Evolutionary conservation across 2,329 filamentous ascomycete species (phyloP).

Genomic region (Colletotrichum plurivorum): DNA sequence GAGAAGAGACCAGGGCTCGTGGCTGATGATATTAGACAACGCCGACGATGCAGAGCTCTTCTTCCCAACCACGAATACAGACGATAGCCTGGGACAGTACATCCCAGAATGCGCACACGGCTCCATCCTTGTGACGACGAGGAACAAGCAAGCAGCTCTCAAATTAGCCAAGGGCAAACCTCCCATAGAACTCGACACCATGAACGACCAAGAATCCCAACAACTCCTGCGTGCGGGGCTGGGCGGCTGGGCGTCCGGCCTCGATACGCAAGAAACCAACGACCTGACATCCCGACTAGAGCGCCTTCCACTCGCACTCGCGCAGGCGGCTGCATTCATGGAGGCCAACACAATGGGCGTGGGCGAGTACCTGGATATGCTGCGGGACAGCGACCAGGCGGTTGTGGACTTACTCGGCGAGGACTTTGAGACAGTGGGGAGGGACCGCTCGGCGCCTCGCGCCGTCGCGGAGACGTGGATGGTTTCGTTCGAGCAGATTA

Average conservation of each 20-base stretch:
- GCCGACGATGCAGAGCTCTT: constrained; percentile 29
- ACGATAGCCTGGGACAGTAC: constrained; percentile 29
- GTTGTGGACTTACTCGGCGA: constrained; percentile 46
- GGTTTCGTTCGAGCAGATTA: constrained; percentile 51
- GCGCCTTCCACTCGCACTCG: constrained; percentile 50
- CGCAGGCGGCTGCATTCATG: constrained; percentile 53
- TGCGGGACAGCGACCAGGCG: constrained; percentile 43
- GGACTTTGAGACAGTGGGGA: constrained; percentile 48
- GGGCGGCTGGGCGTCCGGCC: constrained; percentile 1
- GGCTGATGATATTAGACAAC: constrained; percentile 38
- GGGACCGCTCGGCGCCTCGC: constrained; percentile 45
- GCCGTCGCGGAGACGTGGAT: constrained; percentile 48
- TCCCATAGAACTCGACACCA: constrained; percentile 47
- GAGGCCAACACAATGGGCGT: constrained; percentile 47
- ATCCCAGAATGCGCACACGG: constrained; percentile 50
- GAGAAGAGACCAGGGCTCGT: constrained; percentile 36
- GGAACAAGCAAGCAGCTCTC: constrained; percentile 49
- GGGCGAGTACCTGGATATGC: constrained; percentile 46
- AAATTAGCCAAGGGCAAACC: constrained; percentile 43
- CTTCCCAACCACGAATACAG: not conserved
- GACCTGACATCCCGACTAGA: constrained; percentile 48
- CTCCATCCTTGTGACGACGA: constrained; percentile 50
- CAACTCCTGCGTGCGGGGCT: constrained; percentile 44
- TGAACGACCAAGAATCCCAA: constrained; percentile 45
- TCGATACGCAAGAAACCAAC: constrained; percentile 1